Base-by-base conservation (phyloP, 495 filamentous ascomycete species). In the Penicillium lividum region DNA sequence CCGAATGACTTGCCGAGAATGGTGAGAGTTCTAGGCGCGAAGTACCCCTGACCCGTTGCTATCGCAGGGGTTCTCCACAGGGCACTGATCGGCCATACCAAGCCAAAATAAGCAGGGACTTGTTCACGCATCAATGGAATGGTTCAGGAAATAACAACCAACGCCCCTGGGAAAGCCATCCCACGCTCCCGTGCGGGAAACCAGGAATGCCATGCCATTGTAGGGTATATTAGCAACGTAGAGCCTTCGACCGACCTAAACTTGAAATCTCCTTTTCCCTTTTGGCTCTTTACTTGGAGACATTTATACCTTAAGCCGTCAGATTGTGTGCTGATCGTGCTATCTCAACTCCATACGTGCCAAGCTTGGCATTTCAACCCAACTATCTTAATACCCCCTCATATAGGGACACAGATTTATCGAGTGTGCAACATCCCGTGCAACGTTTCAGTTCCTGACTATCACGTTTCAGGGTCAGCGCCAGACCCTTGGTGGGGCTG, bases 381-480 rank as follows among this genome's bases (percentile, higher is more conserved):
- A 2, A 22, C 22, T 22, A 22, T 22, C 22, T 22, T 22, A 22
- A 22, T 22, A 22, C 2, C 2, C 22, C 22, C 22, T 22, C 1
- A 22, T 22, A 22, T 22, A 22, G 22, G 22, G 2, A 22, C 22
- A 22, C 22, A 22, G 22, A 22, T 22, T 22, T 22, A 22, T 2
- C 22, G 22, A 22, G 22, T 22, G 22, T 22, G 22, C 22, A 22
- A 22, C 1, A 22, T 22, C 22, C 22, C 22, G 22, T 22, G 22
- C 33, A 62, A 65, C 53, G 73, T 74, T 76, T 74, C 73, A 75
- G 59, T 64, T 40, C 55, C 57, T 50, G 62, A 61, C 42, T 49
- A 60, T 61, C 53, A 40, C 60, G 73, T 76, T 76, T 76, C 73
- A 76, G 53, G 58, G 29, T 61, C 53, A 33, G 15, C 57, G 57